These are phyloP conservation scores for Fonsecaea monophora DNA, from an alignment of 2,329 filamentous ascomycete genomes.

Conservation along the genomic window DNA sequence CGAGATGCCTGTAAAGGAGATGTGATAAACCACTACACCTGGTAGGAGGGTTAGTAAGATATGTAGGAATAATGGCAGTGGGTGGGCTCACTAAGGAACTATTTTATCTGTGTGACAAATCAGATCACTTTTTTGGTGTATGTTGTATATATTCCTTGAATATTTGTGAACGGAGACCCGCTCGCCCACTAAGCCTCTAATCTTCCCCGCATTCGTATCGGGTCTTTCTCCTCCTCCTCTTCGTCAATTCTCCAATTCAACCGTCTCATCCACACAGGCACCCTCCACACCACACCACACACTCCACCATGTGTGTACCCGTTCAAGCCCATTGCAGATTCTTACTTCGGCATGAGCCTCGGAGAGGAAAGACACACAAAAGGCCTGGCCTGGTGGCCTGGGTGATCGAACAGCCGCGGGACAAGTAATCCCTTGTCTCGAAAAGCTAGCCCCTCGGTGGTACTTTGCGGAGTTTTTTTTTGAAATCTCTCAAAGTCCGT, in stretches of 20 bases:
- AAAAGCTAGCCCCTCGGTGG: too few species aligned
- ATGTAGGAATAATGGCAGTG: too few species aligned
- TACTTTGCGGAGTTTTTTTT: too few species aligned
- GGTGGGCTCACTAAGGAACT: conserved; percentile 29
- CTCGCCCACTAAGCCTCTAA: background rate
- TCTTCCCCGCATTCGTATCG: background rate
- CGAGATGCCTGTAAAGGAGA: conserved; percentile 33
- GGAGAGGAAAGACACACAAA: background rate
- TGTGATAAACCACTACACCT: conserved; percentile 37
- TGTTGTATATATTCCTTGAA: background rate
- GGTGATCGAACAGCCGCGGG: too few species aligned
- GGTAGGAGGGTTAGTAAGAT: too few species aligned
- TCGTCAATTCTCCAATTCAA: background rate
- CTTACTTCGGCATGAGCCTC: background rate
- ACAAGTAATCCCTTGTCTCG: too few species aligned
- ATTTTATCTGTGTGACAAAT: conserved; percentile 29
- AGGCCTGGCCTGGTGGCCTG: too few species aligned
- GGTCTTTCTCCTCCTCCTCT: background rate
- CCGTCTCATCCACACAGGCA: background rate
- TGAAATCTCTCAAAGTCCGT: too few species aligned
- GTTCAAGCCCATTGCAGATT: background rate
- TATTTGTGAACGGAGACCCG: background rate
- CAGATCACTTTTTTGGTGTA: conserved; percentile 7
- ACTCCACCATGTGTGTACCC: background rate
- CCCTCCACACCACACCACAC: background rate